Conservation (phyloP, 805 yeast genomes). For the Candida xiaguanensis region DNA sequence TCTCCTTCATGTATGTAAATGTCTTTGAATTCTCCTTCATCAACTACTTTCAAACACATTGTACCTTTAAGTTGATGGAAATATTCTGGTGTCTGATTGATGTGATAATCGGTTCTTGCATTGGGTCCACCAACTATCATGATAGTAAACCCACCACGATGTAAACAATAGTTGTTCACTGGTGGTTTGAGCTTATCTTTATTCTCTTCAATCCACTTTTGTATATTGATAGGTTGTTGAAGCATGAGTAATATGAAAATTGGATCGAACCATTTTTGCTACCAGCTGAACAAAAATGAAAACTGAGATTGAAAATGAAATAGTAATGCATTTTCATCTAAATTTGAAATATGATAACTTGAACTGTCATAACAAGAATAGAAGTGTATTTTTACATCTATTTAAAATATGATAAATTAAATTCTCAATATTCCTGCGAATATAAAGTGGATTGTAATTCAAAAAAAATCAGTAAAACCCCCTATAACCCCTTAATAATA, state of each 20-base stretch:
- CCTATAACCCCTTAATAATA: too few relatives aligned
- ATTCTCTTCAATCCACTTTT: constrained; percentile 79
- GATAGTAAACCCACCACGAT: constrained; percentile 87
- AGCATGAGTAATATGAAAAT: constrained; percentile 34
- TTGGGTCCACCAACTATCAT: constrained; percentile 98
- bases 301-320: neutral
- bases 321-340: too few relatives aligned
- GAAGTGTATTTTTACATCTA: too few relatives aligned
- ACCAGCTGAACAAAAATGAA: neutral
- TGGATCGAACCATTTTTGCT: neutral
- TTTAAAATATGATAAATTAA: too few relatives aligned
- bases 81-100: constrained; percentile 93
- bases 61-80: constrained; percentile 83
- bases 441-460: too few relatives aligned
- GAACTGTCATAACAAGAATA: too few relatives aligned
- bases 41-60: constrained; percentile 80
- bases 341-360: too few relatives aligned
- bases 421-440: too few relatives aligned
- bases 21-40: constrained; percentile 66
- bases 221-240: constrained; percentile 69
- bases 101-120: constrained; percentile 88
- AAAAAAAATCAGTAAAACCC: too few relatives aligned
- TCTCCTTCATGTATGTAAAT: constrained; percentile 79
- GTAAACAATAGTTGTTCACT: constrained; percentile 85
- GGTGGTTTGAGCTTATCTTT: constrained; percentile 80